Evolutionary conservation across 495 filamentous ascomycete genomes (phyloP).

Genomic region (Trichoderma parareesei): DNA sequence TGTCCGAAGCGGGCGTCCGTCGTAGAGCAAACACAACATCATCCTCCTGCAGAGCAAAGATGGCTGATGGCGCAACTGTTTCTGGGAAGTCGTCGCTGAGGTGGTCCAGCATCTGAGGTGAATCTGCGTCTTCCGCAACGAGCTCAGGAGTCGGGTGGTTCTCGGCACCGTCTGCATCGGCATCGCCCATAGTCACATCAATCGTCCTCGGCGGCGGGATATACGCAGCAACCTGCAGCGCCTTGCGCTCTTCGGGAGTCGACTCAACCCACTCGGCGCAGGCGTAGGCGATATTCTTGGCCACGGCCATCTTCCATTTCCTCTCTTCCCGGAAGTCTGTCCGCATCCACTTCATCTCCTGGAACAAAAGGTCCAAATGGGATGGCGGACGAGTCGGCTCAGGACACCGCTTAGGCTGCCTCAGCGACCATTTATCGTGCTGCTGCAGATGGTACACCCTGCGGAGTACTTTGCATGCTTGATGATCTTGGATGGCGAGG

Average conservation of each 20-base stretch:
- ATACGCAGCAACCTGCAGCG: constrained; percentile 56
- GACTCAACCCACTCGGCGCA: constrained; percentile 74
- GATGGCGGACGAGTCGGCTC: constrained; percentile 68
- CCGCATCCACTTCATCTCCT: constrained; percentile 95
- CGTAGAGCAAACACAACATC: constrained; percentile 74
- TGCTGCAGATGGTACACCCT: constrained; percentile 84
- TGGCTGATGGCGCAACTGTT: constrained; percentile 57
- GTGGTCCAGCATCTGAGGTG: constrained; percentile 42
- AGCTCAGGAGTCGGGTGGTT: constrained; percentile 63
- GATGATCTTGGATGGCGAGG: constrained; percentile 68
- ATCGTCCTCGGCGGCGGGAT: constrained; percentile 28
- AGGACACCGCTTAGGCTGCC: constrained; percentile 68
- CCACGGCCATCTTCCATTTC: constrained; percentile 83
- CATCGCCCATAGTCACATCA: constrained; percentile 20
- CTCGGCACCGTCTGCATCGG: constrained; percentile 19
- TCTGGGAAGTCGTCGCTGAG: constrained; percentile 32
- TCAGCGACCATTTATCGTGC: constrained; percentile 80
- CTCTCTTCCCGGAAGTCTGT: constrained; percentile 91
- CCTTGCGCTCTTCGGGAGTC: constrained; percentile 48
- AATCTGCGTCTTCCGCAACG: constrained; percentile 47
- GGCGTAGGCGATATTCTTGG: constrained; percentile 64
- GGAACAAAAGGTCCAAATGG: constrained; percentile 78
- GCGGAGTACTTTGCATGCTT: constrained; percentile 73
- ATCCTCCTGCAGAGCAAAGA: constrained; percentile 74
- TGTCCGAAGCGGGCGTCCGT: constrained; percentile 66